Conservation (phyloP, 1,284 basidiomycete genomes). For the Sanghuangporus sanghuang region DNA sequence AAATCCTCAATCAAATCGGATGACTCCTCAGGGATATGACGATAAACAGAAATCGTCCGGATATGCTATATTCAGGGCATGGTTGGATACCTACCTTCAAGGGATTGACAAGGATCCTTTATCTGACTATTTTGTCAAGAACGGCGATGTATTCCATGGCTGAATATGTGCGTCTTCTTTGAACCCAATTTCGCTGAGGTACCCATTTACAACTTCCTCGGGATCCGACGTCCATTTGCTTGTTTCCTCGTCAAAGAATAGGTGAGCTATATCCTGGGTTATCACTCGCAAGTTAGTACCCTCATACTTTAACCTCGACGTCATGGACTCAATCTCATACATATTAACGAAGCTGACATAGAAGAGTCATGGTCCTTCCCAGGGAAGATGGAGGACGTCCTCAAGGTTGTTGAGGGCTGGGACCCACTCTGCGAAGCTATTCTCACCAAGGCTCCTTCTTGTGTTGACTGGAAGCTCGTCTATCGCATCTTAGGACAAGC, state of each 20-base stretch:
- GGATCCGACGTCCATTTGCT: constrained; percentile 20
- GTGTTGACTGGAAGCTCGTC: constrained; percentile 24
- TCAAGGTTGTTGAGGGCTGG: constrained; percentile 20
- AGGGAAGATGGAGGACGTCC: constrained; percentile 21
- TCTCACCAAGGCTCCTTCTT: constrained; percentile 16
- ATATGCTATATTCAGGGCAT: constrained; percentile 20
- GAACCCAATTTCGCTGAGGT: constrained; percentile 4
- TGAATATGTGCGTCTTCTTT: constrained; percentile 9
- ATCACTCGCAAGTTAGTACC: constrained; percentile 19
- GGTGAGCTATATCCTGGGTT: constrained; percentile 22
- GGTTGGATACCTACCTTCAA: constrained; percentile 20
- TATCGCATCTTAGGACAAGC: constrained; percentile 19
- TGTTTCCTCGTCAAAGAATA: constrained; percentile 17
- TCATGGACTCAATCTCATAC: neutral
- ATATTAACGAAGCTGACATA: constrained; percentile 21
- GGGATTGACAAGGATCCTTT: constrained; percentile 20
- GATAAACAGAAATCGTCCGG: constrained; percentile 22
- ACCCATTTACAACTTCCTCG: too few species aligned
- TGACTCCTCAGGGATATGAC: constrained; percentile 17
- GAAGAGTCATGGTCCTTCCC: constrained; percentile 22
- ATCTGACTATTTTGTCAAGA: constrained; percentile 18
- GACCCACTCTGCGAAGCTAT: constrained; percentile 17
- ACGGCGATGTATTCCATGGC: constrained; percentile 19
- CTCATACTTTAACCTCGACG: neutral
- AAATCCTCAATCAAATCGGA: neutral